Evolutionary conservation across 78 protist species (phyloP), one percentile per base, ranked within the genome.

Genomic region (Planoprotostelium fungivorum): DNA sequence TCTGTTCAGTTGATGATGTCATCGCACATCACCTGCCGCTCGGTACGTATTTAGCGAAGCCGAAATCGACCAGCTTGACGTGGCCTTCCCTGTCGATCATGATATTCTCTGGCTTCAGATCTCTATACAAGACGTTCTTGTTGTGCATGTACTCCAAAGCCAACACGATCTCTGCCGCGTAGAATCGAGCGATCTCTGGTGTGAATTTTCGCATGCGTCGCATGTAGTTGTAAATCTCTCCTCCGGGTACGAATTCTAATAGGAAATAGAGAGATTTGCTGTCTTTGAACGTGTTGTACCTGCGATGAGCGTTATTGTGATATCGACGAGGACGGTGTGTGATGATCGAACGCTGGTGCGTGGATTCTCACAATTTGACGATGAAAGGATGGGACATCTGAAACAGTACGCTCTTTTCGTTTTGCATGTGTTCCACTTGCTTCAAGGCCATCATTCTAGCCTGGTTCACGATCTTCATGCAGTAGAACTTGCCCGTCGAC

Each of bases 21-120:
- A 73, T 29, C 29, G 35, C n/a, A n/a, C n/a, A n/a, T n/a, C n/a
- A n/a, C n/a, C n/a, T n/a, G n/a, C n/a, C n/a, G n/a, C n/a, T n/a
- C n/a, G n/a, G n/a, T n/a, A 97, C 95, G 25, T 88, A 10, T 88
- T 97, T 97, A 29, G 98, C 97, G 36, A 97, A 95, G n/a, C 98
- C 99, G 36, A 97, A 96, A 85, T 97, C 99, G 28, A 96, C 91
- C 29, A 97, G 87, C 38, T 96, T 90, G 51, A 93, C 90, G 37
- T 93, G 96, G 31, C 93, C 93, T 35, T 93, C 84, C n/a, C 84
- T 85, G 36, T 93, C 93, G n/a, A n/a, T n/a, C n/a, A n/a, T n/a
- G n/a, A n/a, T n/a, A n/a, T n/a, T n/a, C n/a, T n/a, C n/a, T n/a
- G n/a, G n/a, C n/a, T n/a, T n/a, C n/a, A n/a, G n/a, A n/a, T n/a